Evolutionary conservation across 257 asterid genomes (phyloP), one percentile per base, ranked within the genome.

Genomic region (Hygrophila difformis): DNA sequence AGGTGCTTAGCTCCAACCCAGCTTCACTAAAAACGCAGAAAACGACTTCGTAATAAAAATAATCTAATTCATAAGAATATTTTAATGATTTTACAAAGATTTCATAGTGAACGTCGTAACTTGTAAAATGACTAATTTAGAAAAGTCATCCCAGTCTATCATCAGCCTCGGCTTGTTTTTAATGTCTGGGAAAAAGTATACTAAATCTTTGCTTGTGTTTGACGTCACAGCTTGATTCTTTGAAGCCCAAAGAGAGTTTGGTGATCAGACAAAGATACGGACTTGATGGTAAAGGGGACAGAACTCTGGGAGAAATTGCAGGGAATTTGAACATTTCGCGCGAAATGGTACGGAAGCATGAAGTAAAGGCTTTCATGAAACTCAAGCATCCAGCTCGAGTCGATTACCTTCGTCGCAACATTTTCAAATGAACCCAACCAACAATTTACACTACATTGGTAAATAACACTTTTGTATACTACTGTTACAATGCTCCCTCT

Each of bases 321-420:
- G 96, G 96, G 26, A 89, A 89, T 60, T 66, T 89, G 22, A 89
- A 85, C 51, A 85, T 89, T 39, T 85, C 98, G 0, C 63, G 98
- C 57, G 98, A 89, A 69, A 89, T 85, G 98, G 98, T 85, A 9
- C 49, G 96, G 26, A 89, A 89, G 71, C 93, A 89, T 57, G 96
- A 76, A 67, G 55, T 49, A 3, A 89, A 89, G 79, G 96, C 94
- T 56, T 74, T 89, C 37, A 85, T 89, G 98, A 89, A 89, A 71
- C 96, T 89, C 74, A 89, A 85, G 82, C 93, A 79, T 75, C 94
- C 94, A 29, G 60, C 94, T 60, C 78, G 96, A 17, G 80, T 77
- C 5, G 94, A 85, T 52, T 86, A 89, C 68, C 83, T 85, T 60
- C 93, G 94, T 20, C 83, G 44, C 24, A 75, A 79, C 61, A 52